phyloP scores from a whole-genome alignment of 768 basidiomycete genomes.

The Paxillus rubicundulus region DNA sequence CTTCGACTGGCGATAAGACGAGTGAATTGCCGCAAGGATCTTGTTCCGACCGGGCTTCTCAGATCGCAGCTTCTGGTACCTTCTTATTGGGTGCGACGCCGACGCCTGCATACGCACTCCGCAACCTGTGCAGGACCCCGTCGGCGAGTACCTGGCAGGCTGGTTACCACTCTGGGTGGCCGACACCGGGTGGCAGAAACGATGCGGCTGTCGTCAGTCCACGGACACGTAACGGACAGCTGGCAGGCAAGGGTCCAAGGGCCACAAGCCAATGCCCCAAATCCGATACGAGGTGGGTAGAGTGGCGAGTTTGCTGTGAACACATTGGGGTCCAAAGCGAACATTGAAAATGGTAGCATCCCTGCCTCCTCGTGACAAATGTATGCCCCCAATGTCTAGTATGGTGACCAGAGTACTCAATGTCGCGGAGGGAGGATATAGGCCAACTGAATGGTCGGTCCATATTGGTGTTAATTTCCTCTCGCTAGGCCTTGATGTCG shows the following conservation, averaged over 20 bases:
- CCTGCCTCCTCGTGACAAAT: conserved; percentile 3
- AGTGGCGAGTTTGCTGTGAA: no score
- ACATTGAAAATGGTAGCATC: background rate
- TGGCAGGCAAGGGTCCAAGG: background rate
- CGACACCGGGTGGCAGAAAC: background rate
- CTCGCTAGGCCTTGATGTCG: background rate
- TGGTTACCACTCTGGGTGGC: background rate
- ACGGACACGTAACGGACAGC: background rate
- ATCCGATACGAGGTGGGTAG: conserved; percentile 7
- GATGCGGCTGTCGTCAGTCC: background rate
- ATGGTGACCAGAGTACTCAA: no score
- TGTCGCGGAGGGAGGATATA: no score
- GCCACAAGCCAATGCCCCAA: conserved; percentile 15
- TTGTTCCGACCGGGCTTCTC: background rate
- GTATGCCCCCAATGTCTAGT: background rate
- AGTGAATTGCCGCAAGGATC: background rate
- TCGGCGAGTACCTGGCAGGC: background rate
- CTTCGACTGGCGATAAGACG: background rate
- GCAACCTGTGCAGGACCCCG: no score
- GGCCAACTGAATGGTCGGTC: background rate
- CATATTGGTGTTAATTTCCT: conserved; percentile 9
- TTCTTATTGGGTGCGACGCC: background rate
- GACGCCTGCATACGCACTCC: background rate
- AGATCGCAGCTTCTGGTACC: background rate
- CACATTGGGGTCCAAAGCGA: background rate